Percentiles rank a stretch among this genome's conserved stretches.
Evolutionary conservation across 495 filamentous ascomycete genomes (phyloP).

Genomic region (Penicillium waksmanii): DNA sequence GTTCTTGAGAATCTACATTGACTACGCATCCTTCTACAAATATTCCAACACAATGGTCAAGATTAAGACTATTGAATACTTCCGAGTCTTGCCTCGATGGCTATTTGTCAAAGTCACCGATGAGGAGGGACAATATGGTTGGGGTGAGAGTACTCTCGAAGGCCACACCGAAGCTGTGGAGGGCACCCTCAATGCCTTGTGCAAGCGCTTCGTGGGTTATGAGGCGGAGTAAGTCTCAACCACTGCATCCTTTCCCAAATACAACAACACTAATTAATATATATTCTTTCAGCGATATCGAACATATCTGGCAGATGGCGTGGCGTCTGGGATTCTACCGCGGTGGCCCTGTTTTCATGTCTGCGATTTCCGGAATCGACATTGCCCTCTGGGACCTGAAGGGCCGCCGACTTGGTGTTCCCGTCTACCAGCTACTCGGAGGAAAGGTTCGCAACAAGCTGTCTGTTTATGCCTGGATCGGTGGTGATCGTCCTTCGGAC

Average conservation of each 20-base stretch:
- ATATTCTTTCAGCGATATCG: conserved; percentile 63
- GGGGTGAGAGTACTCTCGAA: conserved; percentile 79
- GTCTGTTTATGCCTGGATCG: conserved; percentile 80
- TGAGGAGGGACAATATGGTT: conserved; percentile 65
- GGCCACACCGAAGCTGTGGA: conserved; percentile 78
- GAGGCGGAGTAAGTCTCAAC: conserved; percentile 66
- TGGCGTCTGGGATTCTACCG: conserved; percentile 77
- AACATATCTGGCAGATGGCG: conserved; percentile 77
- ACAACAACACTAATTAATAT: background rate
- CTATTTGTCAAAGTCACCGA: conserved; percentile 79
- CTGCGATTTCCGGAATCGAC: conserved; percentile 74
- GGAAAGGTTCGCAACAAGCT: conserved; percentile 74
- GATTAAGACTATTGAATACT: conserved; percentile 73
- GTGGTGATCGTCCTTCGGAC: conserved; percentile 76
- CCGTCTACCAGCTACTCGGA: conserved; percentile 72
- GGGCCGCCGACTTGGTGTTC: conserved; percentile 59
- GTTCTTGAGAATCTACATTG: background rate
- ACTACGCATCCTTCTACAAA: background rate
- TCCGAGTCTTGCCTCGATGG: conserved; percentile 75
- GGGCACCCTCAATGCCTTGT: conserved; percentile 71
- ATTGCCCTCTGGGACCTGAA: conserved; percentile 84
- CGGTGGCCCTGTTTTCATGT: conserved; percentile 81
- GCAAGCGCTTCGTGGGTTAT: conserved; percentile 63
- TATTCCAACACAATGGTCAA: conserved; percentile 56
- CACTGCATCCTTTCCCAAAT: background rate